A percentile compares a stretch with the other conserved stretches of the same genome.
Conservation (phyloP, 208 protist species). For the Kentomonas sorsogonicus region DNA sequence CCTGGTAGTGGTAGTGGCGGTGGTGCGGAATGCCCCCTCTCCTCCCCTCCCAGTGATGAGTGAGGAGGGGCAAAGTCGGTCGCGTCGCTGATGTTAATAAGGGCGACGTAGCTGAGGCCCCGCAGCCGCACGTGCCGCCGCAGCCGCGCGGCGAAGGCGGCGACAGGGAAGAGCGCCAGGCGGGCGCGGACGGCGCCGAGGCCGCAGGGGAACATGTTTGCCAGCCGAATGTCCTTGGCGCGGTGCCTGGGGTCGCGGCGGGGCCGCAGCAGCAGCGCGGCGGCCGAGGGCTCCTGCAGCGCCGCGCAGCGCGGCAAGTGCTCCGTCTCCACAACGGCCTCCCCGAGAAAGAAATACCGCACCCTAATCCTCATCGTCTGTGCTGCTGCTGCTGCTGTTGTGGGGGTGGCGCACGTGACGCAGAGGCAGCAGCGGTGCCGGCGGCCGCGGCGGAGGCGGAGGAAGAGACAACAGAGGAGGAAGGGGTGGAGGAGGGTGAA, state of each 20-base stretch:
- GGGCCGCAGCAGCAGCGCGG: conserved; percentile 4
- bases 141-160: conserved; percentile 7
- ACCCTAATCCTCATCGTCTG: background rate
- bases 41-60: no score
- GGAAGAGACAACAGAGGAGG: no score
- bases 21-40: no score
- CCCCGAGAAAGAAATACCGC: conserved; percentile 5
- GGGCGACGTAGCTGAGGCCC: background rate
- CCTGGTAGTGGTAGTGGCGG: no score
- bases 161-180: conserved; percentile 1
- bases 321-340: background rate
- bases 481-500: no score
- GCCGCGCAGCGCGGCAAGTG: background rate
- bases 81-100: conserved; percentile 4
- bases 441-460: no score
- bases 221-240: background rate
- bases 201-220: conserved; percentile 2
- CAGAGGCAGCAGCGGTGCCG: background rate
- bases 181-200: conserved; percentile 3
- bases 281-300: background rate
- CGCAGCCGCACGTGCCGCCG: background rate
- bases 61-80: conserved; percentile 12
- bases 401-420: background rate
- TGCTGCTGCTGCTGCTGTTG: conserved; percentile 4
- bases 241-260: conserved; percentile 8